Percentiles rank a stretch among this genome's conserved stretches.
These are phyloP conservation scores for Colletotrichum sojae DNA, from an alignment of 2,329 filamentous ascomycete species.

Conservation along the genomic window DNA sequence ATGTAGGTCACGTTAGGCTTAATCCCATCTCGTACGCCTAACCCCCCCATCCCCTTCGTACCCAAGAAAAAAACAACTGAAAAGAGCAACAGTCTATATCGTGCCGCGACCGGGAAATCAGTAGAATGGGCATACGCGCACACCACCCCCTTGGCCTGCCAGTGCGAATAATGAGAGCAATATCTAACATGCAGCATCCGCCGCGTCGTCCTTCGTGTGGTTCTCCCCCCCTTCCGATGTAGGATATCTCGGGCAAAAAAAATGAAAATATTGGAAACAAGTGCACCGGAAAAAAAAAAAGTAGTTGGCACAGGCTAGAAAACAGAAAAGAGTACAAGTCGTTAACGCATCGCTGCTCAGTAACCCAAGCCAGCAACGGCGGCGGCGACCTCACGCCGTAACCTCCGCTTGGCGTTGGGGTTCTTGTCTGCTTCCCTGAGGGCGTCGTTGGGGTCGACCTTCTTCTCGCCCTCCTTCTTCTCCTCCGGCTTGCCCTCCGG, in stretches of 20 bases:
- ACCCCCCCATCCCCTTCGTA: slow-evolving; percentile 1
- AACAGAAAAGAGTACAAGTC: slow-evolving; percentile 14
- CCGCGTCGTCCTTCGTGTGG: slow-evolving; percentile 17
- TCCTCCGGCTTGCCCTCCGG: background rate
- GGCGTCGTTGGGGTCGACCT: slow-evolving; percentile 39
- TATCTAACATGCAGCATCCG: slow-evolving; percentile 17
- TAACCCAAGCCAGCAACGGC: slow-evolving; percentile 39
- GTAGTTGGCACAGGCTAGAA: background rate
- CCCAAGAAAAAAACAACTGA: background rate
- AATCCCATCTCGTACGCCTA: slow-evolving; percentile 17
- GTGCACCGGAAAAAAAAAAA: background rate
- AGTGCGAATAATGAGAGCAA: slow-evolving; percentile 5
- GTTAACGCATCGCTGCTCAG: slow-evolving; percentile 12
- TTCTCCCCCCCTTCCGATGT: slow-evolving; percentile 11
- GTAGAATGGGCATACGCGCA: background rate
- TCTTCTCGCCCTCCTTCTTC: slow-evolving; percentile 32
- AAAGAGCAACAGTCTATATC: slow-evolving; percentile 26
- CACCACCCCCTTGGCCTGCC: background rate
- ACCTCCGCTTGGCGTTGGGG: slow-evolving; percentile 27
- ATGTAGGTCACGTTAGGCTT: background rate
- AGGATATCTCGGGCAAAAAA: slow-evolving; percentile 25
- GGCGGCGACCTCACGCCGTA: slow-evolving; percentile 32
- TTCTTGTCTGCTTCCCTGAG: slow-evolving; percentile 32
- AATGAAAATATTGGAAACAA: background rate
- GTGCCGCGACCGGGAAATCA: slow-evolving; percentile 22